Evolutionary conservation across 176 grass and related monocot species (phyloP).

Genomic region (Eleusine indica): DNA sequence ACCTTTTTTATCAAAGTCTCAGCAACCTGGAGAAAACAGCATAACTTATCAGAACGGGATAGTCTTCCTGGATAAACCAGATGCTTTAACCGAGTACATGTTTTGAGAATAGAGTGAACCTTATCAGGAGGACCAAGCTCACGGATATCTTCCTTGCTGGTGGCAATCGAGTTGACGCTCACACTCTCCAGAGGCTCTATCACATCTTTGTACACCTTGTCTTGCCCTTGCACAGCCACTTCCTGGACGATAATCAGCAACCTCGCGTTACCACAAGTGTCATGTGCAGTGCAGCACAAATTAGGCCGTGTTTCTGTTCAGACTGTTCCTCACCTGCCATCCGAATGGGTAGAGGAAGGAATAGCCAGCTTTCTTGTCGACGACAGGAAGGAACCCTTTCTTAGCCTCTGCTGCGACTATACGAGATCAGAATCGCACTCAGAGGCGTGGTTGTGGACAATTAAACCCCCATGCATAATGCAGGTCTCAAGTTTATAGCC

Average conservation of each 20-base stretch:
- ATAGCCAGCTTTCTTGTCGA: conserved; percentile 70
- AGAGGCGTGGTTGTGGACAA: conserved; percentile 55
- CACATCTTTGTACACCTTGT: conserved; percentile 98
- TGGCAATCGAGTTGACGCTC: conserved; percentile 78
- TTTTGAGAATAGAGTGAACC: conserved; percentile 40
- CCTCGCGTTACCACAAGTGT: not conserved
- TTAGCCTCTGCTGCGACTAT: conserved; percentile 92
- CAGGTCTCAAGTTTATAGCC: not conserved
- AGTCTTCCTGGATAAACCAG: not conserved
- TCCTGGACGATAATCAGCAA: conserved; percentile 45
- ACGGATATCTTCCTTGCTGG: conserved; percentile 76
- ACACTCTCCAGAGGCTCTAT: conserved; percentile 93
- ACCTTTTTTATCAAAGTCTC: conserved; percentile 82
- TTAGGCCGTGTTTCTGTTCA: not conserved
- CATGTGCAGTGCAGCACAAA: not conserved
- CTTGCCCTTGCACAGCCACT: conserved; percentile 84
- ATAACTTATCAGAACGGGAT: not conserved
- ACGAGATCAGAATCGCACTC: conserved; percentile 80
- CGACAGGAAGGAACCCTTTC: conserved; percentile 78
- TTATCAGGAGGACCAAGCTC: conserved; percentile 81
- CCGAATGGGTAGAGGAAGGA: conserved; percentile 91
- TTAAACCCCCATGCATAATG: conserved; percentile 21
- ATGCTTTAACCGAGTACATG: not conserved
- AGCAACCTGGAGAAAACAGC: conserved; percentile 58
- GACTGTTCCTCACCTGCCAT: conserved; percentile 70